phyloP scores from a whole-genome alignment of 1,139 yeast species.

The Lodderomyces orthopsilosis region DNA sequence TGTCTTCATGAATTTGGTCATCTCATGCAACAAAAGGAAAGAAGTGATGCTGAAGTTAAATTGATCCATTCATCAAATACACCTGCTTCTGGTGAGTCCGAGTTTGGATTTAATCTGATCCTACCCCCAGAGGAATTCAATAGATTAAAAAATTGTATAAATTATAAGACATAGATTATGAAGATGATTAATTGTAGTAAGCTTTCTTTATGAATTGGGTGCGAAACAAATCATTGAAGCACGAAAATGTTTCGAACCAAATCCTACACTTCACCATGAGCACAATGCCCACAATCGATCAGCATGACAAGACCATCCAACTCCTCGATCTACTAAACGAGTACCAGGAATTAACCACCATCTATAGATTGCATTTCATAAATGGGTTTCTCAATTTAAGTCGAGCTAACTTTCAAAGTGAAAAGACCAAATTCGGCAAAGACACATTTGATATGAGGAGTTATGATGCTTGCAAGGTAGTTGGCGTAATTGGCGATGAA shows the following conservation, averaged over 20 bases:
- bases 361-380: constrained; percentile 21
- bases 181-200: no score
- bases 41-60: constrained; percentile 36
- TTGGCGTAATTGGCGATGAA: constrained; percentile 12
- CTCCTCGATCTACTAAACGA: constrained; percentile 27
- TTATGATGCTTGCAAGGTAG: constrained; percentile 24
- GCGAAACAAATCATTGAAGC: neutral
- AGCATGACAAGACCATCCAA: constrained; percentile 20
- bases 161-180: constrained; percentile 14
- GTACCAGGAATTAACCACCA: constrained; percentile 26
- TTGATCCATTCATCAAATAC: constrained; percentile 31
- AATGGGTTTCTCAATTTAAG: constrained; percentile 38
- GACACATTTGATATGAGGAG: constrained; percentile 30
- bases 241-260: neutral
- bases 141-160: constrained; percentile 42
- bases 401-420: constrained; percentile 33
- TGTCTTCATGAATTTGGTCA: constrained; percentile 53
- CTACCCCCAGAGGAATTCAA: constrained; percentile 45
- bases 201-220: no score
- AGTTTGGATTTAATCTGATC: constrained; percentile 50
- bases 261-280: neutral
- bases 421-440: constrained; percentile 20
- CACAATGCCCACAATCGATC: neutral
- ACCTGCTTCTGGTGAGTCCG: constrained; percentile 16
- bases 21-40: constrained; percentile 33